Base-by-base conservation (phyloP, 2,329 filamentous ascomycete genomes). In the Ophiocordyceps camponoti-rufipedis region DNA sequence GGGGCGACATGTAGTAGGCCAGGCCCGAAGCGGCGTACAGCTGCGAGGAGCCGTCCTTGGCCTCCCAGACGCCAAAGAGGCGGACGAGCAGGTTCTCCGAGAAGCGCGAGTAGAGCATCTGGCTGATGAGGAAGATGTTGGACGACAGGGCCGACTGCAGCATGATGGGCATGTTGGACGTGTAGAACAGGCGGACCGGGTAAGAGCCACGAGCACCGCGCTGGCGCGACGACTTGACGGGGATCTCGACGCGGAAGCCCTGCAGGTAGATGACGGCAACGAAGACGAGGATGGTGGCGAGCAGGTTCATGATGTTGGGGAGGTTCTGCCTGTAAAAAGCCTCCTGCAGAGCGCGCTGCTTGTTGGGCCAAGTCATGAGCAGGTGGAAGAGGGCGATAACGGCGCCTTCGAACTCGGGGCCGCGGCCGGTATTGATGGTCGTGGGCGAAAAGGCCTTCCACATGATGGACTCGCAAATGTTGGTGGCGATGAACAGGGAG, bases 141-240 rank as follows among this genome's bases (percentile, higher is more conserved):
- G 89, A 95, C 54, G 86, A 94, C 55, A 98, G 79, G 56, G 91
- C 91, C 43, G 89, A 96, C 74, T 98, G 93, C 65, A 98, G 77
- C 91, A 98, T 98, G 70, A 98, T 98, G 62, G 91, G 91, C 93
- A 98, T 98, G 82, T 98, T 98, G 65, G 88, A 95, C 62, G 91
- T 98, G 74, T 98, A 98, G 80, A 98, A 98, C 49, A 98, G 85
- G 61, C 93, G 89, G 65, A 98, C 80, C 58, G 91, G 91, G 78
- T 96, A 98, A 39, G 88, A 94, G 60, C 89, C 93, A 59, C 91
- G 89, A 64, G 94, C 91, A 67, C 91, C 91, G 75, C 91, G 88
- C 78, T 98, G 91, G 70, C 91, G 88, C 57, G 87, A 89, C 49
- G 88, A 95, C 81, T 98, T 98, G 76, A 98, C 91, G 51, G 93